Base-by-base conservation (phyloP, 805 yeast species). In the Kodamaea jinghongensis region DNA sequence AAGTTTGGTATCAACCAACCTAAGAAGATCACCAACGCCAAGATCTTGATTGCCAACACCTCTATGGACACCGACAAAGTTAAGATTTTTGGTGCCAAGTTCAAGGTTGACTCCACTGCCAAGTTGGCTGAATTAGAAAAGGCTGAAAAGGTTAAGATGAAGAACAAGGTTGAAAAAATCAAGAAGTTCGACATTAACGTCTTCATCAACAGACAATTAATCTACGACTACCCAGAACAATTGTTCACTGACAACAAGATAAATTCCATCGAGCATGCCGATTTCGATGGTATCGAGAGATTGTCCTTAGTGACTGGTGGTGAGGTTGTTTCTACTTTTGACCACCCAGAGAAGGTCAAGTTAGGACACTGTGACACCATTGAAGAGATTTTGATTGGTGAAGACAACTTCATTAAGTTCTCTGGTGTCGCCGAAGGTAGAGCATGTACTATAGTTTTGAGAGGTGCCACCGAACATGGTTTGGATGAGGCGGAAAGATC, bases 221-320 rank as follows among this genome's bases (percentile, higher is more conserved):
- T 93, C 57, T 93, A 93, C 67, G 97, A 93, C 70, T 93, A 91
- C 77, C 99, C 99, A 17, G 99, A 93, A 67, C 96, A 87, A 65
- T 73, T 93, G 50, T 86, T 93, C 56, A 76, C 95, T 4, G 99
- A 91, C 51, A 66, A 88, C 31, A 79, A 81, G 39, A 86, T 93
- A 54, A 90, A 87, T 63, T 81, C 96, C 15, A 88, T 93, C 48
- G 99, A 93, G 65, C 99, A 93, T 60, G 98, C 99, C 11, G 99
- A 93, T 64, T 93, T 93, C 54, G 98, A 87, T 56, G 99, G 98
- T 56, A 87, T 93, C 40, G 99, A 93, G 71, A 81, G 98, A 60
- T 76, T 93, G 50, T 96, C 99, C 2, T 72, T 91, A 29, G 99
- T 89, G 23, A 90, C 98, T 9, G 99, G 99, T 38, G 99, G 96